Percentiles rank a stretch among this genome's conserved stretches.
These are phyloP conservation scores for Actinomortierella ambigua DNA, from an alignment of 371 early-diverging fungal genomes.

Conservation along the genomic window DNA sequence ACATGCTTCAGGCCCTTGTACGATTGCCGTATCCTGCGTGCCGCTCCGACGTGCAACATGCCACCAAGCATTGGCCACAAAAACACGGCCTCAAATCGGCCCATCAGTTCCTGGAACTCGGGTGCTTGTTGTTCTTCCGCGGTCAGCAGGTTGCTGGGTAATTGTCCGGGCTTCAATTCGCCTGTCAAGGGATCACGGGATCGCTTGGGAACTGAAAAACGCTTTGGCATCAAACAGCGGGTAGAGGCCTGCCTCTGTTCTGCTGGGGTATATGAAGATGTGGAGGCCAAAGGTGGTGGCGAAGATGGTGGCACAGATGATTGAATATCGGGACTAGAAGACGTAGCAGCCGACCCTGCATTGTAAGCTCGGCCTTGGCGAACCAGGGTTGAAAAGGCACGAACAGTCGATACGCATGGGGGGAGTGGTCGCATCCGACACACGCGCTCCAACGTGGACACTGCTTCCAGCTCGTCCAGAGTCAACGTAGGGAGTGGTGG, in stretches of 20 bases:
- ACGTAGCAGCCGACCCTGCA: too few relatives aligned
- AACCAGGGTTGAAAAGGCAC: constrained; percentile 20
- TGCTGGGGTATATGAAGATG: background rate
- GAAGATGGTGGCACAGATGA: background rate
- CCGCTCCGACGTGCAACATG: constrained; percentile 28
- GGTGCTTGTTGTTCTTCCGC: constrained; percentile 17
- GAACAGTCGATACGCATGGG: constrained; percentile 26
- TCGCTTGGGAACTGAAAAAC: too few relatives aligned
- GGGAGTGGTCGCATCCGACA: constrained; percentile 28
- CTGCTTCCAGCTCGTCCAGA: too few relatives aligned
- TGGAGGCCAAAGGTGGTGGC: background rate
- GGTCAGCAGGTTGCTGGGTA: constrained; percentile 2
- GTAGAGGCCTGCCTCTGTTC: too few relatives aligned
- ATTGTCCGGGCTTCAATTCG: too few relatives aligned
- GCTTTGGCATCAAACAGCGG: too few relatives aligned
- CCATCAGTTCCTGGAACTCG: constrained; percentile 30
- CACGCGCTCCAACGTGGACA: too few relatives aligned
- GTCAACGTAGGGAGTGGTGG: too few relatives aligned
- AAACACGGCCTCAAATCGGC: constrained; percentile 35
- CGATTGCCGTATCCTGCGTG: constrained; percentile 4
- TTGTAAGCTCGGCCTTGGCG: constrained; percentile 15
- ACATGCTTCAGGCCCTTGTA: too few relatives aligned
- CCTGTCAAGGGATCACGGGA: too few relatives aligned
- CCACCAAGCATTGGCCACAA: constrained; percentile 42
- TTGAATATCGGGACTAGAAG: constrained; percentile 14